These are phyloP conservation scores for Pythium sukuiense DNA, from an alignment of 352 stramenopile genomes.

Conservation along the genomic window DNA sequence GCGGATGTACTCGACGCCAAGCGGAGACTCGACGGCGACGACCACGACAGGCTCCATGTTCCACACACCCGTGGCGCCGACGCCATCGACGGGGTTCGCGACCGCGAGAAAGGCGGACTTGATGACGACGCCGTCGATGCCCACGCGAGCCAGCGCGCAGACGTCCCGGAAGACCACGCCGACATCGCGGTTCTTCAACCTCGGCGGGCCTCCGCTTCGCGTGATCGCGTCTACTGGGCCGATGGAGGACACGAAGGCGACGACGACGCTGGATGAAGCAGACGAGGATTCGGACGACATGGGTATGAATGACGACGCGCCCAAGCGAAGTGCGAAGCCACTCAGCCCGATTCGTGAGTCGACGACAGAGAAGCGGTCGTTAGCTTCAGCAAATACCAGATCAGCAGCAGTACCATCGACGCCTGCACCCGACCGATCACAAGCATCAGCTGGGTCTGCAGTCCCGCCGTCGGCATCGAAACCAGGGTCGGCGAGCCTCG, in stretches of 20 bases:
- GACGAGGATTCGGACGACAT: slow-evolving; percentile 40
- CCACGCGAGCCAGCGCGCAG: slow-evolving; percentile 46
- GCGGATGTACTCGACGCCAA: slow-evolving; percentile 15
- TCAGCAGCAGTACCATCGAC: neutral
- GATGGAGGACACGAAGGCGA: slow-evolving; percentile 5
- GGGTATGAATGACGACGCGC: slow-evolving; percentile 17
- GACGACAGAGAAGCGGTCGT: slow-evolving; percentile 5
- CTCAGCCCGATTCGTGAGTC: slow-evolving; percentile 18
- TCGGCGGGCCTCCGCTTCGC: slow-evolving; percentile 52
- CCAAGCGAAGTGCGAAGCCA: neutral
- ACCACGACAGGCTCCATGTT: slow-evolving; percentile 10
- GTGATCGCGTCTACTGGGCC: slow-evolving; percentile 40
- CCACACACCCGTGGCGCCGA: slow-evolving; percentile 20
- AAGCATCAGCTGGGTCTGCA: slow-evolving; percentile 3
- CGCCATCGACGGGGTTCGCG: slow-evolving; percentile 34
- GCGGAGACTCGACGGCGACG: slow-evolving; percentile 1
- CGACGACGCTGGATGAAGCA: slow-evolving; percentile 22
- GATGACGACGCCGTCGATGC: slow-evolving; percentile 49
- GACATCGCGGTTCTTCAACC: slow-evolving; percentile 40
- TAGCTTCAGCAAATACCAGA: neutral
- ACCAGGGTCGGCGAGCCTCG: slow-evolving; percentile 22
- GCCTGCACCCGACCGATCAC: slow-evolving; percentile 2
- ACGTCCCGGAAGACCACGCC: slow-evolving; percentile 46
- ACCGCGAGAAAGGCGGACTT: slow-evolving; percentile 42
- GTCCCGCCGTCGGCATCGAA: slow-evolving; percentile 3